A percentile compares a stretch with the other conserved stretches of the same genome.
Evolutionary conservation across 768 basidiomycete species (phyloP).

Genomic region (Suillus subalutaceus): DNA sequence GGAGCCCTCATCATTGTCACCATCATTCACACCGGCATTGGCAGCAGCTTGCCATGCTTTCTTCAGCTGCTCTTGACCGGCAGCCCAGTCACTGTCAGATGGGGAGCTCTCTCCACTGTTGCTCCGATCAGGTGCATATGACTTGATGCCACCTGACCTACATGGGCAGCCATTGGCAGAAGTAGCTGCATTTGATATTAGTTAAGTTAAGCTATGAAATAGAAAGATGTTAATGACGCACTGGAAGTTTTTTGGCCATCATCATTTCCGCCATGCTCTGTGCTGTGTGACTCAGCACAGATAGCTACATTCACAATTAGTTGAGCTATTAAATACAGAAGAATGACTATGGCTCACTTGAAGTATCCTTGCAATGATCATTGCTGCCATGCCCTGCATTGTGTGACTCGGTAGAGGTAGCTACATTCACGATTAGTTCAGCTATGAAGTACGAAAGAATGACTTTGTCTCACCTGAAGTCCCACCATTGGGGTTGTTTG

Average conservation of each 20-base stretch:
- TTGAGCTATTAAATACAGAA: background rate
- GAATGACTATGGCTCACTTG: background rate
- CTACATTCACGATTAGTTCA: background rate
- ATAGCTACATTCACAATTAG: background rate
- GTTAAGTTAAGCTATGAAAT: too few species aligned
- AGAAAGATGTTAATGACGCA: too few species aligned
- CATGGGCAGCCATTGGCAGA: background rate
- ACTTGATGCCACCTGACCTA: background rate
- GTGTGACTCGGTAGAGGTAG: background rate
- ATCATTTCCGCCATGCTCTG: background rate
- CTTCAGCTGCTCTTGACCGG: background rate
- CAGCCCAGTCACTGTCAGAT: conserved; percentile 3
- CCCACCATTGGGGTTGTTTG: background rate
- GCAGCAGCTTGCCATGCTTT: background rate
- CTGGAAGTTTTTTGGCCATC: too few species aligned
- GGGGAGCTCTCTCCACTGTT: background rate
- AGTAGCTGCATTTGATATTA: background rate
- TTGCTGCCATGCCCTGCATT: background rate
- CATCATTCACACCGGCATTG: background rate
- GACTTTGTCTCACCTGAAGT: background rate
- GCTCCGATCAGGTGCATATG: background rate
- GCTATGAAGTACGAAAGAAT: background rate
- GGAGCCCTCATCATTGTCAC: background rate
- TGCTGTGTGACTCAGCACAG: background rate
- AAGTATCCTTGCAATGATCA: background rate